Percentiles rank a stretch among this genome's conserved stretches.
Evolutionary conservation across 371 early-diverging fungal species (phyloP).

Genomic region (Haplosporangium sp.): DNA sequence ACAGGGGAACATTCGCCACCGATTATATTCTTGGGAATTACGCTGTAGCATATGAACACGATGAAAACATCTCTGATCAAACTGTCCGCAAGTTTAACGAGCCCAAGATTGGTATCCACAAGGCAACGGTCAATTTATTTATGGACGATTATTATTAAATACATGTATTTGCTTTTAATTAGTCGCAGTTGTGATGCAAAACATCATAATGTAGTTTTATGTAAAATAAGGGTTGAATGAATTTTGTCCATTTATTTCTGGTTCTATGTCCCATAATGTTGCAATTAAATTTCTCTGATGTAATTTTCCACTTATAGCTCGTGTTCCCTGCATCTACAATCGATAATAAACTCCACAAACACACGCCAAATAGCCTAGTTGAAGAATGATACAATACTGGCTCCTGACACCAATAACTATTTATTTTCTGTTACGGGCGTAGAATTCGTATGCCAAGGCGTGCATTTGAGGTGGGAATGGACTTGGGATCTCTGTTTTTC

Average conservation of each 20-base stretch:
- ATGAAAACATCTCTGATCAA: constrained; percentile 40
- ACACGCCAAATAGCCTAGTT: neutral
- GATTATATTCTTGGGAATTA: constrained; percentile 51
- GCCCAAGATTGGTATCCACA: constrained; percentile 23
- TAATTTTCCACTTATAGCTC: neutral
- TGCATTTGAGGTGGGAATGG: constrained; percentile 93
- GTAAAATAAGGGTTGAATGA: no score
- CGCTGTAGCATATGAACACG: constrained; percentile 38
- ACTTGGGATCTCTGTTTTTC: constrained; percentile 91
- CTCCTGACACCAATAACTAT: neutral
- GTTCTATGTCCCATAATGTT: constrained; percentile 3
- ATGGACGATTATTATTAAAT: constrained; percentile 35
- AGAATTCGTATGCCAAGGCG: constrained; percentile 92
- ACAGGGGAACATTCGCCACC: constrained; percentile 37
- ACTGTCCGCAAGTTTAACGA: constrained; percentile 48
- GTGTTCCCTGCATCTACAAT: neutral
- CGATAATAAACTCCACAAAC: neutral
- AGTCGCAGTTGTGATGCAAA: no score
- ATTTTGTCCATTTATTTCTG: constrained; percentile 1
- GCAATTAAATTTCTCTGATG: neutral
- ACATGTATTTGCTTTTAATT: no score
- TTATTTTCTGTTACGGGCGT: constrained; percentile 68
- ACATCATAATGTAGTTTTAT: neutral
- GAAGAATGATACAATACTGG: no score
- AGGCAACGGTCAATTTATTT: constrained; percentile 35